A percentile compares a stretch with the other conserved stretches of the same genome.
Evolutionary conservation across 306 rosid genomes (phyloP).

Genomic region (Sicyos baderoa): DNA sequence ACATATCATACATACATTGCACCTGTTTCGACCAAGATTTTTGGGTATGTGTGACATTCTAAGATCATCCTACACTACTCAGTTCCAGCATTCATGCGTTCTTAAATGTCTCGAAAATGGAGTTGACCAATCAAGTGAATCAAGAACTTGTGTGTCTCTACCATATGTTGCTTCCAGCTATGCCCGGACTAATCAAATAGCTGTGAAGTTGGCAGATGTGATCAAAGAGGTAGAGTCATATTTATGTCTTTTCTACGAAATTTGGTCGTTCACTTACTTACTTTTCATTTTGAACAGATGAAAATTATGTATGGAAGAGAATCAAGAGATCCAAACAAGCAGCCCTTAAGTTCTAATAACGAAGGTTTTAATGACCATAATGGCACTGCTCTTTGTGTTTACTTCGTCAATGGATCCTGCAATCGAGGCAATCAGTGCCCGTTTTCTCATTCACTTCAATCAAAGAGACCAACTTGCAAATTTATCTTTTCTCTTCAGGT

Average conservation of each 20-base stretch:
- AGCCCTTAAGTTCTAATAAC: slow-evolving; percentile 22
- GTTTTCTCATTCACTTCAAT: slow-evolving; percentile 58
- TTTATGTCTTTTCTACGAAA: slow-evolving; percentile 22
- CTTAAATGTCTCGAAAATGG: slow-evolving; percentile 32
- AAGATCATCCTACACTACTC: slow-evolving; percentile 45
- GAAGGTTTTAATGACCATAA: slow-evolving; percentile 23
- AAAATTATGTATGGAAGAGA: slow-evolving; percentile 38
- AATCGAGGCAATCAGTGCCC: slow-evolving; percentile 49
- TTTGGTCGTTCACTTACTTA: slow-evolving; percentile 21
- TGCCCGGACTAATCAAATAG: slow-evolving; percentile 40
- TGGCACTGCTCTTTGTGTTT: slow-evolving; percentile 46
- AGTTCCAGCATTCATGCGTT: slow-evolving; percentile 48
- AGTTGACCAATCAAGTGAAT: slow-evolving; percentile 38
- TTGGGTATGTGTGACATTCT: slow-evolving; percentile 42
- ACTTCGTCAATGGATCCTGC: slow-evolving; percentile 49
- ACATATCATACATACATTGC: slow-evolving; percentile 54
- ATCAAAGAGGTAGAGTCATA: slow-evolving; percentile 60
- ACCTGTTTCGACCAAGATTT: slow-evolving; percentile 65
- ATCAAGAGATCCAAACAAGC: slow-evolving; percentile 37
- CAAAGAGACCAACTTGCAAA: slow-evolving; percentile 57
- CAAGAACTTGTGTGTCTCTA: slow-evolving; percentile 40
- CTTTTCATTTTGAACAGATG: slow-evolving; percentile 37
- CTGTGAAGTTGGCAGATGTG: slow-evolving; percentile 39
- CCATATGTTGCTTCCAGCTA: slow-evolving; percentile 57
- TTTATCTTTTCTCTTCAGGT: slow-evolving; percentile 71